These are phyloP conservation scores for Penicillium italicum DNA, from an alignment of 2,329 filamentous ascomycete genomes.

Conservation along the genomic window DNA sequence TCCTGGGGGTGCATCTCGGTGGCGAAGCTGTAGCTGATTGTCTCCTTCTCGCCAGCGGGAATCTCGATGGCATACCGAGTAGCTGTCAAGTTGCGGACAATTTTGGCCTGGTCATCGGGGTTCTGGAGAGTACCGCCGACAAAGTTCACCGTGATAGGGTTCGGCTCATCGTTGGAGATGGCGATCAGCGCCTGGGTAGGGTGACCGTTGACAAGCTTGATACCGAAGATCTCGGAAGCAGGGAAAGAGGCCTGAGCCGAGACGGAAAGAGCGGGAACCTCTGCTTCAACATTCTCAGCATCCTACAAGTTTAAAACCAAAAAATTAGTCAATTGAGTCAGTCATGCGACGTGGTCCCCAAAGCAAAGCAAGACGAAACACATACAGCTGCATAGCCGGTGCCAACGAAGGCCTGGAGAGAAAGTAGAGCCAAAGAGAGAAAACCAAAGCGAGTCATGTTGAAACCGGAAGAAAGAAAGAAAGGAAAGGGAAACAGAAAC, in stretches of 20 bases:
- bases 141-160: slow-evolving; percentile 70
- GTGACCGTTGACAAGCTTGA: slow-evolving; percentile 91
- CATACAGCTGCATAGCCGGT: slow-evolving; percentile 61
- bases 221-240: slow-evolving; percentile 76
- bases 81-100: slow-evolving; percentile 81
- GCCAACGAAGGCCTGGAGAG: slow-evolving; percentile 63
- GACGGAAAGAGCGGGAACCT: slow-evolving; percentile 57
- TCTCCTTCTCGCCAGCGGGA: slow-evolving; percentile 70
- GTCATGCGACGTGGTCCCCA: slow-evolving; percentile 4
- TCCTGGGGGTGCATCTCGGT: slow-evolving; percentile 94
- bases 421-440: slow-evolving; percentile 67
- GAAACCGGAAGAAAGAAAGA: slow-evolving; percentile 26
- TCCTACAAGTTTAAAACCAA: slow-evolving; percentile 35
- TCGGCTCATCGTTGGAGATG: slow-evolving; percentile 77
- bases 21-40: slow-evolving; percentile 76
- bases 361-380: slow-evolving; percentile 22
- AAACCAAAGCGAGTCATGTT: slow-evolving; percentile 71
- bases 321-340: slow-evolving; percentile 26
- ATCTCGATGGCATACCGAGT: slow-evolving; percentile 70
- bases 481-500: neutral
- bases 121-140: slow-evolving; percentile 71
- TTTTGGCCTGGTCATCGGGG: slow-evolving; percentile 53
- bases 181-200: slow-evolving; percentile 78
- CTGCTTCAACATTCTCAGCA: slow-evolving; percentile 63
- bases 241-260: slow-evolving; percentile 58